phyloP scores from a whole-genome alignment of 257 asterid genomes.

The Dorcoceras hygrometricum region DNA sequence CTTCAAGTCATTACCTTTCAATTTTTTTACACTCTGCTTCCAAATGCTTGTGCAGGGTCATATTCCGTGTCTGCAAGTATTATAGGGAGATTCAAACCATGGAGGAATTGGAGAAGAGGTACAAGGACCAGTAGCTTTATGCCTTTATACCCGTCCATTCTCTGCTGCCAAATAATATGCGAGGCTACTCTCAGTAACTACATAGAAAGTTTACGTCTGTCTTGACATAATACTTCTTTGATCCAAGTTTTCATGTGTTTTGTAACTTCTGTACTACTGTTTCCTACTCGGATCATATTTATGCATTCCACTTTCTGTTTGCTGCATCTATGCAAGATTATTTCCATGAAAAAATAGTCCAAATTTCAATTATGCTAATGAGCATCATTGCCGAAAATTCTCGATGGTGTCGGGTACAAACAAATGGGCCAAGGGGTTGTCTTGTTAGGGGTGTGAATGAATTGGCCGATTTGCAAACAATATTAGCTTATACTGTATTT shows the following conservation, averaged over 20 bases:
- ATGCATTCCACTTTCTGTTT: not conserved
- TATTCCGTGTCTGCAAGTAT: slow-evolving; percentile 75
- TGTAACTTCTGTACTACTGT: not conserved
- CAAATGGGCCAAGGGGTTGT: no score
- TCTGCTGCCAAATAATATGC: not conserved
- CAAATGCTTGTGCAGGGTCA: slow-evolving; percentile 51
- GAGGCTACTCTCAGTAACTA: not conserved
- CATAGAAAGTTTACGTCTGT: not conserved
- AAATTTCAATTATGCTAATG: no score
- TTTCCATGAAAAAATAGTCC: no score
- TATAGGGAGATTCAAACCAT: slow-evolving; percentile 51
- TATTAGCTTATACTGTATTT: no score
- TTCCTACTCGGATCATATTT: not conserved
- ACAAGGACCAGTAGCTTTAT: slow-evolving; percentile 58
- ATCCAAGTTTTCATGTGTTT: not conserved
- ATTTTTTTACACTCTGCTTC: not conserved
- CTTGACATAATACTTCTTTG: not conserved
- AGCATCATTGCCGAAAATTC: no score
- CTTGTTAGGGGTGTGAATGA: no score
- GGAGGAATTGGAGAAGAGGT: slow-evolving; percentile 86
- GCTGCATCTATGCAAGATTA: not conserved
- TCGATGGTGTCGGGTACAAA: no score
- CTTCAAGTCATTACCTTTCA: not conserved
- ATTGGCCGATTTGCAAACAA: no score
- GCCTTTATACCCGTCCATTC: slow-evolving; percentile 10